A percentile compares a stretch with the other conserved stretches of the same genome.
phyloP scores from a whole-genome alignment of 495 filamentous ascomycete species.

The Diplogelasinospora grovesii region DNA sequence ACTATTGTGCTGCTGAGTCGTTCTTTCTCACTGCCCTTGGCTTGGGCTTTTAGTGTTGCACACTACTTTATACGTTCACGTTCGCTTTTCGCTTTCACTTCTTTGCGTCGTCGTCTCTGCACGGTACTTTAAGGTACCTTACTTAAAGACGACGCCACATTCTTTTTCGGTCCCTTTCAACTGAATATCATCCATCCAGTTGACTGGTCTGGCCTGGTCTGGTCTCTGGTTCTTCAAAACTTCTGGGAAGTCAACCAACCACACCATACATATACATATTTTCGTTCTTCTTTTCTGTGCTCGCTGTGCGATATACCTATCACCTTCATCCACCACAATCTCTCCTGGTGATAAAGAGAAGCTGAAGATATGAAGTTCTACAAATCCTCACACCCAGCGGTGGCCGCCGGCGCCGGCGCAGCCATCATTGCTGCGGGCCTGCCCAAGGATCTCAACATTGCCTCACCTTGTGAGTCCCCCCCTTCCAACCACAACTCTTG shows the following conservation, averaged over 20 bases:
- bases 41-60: background rate
- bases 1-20: too few relatives aligned
- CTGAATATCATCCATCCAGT: conserved; percentile 4
- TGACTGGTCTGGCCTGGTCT: too few relatives aligned
- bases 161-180: conserved; percentile 1
- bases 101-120: too few relatives aligned
- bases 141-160: too few relatives aligned
- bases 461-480: conserved; percentile 28
- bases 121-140: too few relatives aligned
- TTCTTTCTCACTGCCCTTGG: background rate
- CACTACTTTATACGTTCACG: too few relatives aligned
- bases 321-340: background rate
- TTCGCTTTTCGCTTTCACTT: background rate
- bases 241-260: too few relatives aligned
- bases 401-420: conserved; percentile 23
- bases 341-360: background rate
- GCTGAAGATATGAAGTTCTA: conserved; percentile 21
- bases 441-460: conserved; percentile 39
- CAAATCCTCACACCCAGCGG: conserved; percentile 23
- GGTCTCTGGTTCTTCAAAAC: too few relatives aligned
- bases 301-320: conserved; percentile 21
- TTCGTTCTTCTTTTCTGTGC: conserved; percentile 9
- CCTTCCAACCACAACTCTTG: background rate
- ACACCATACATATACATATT: conserved; percentile 2
- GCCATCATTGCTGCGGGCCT: conserved; percentile 23